Conservation (phyloP, 2,329 filamentous ascomycete species). For the Alternaria sp. region DNA sequence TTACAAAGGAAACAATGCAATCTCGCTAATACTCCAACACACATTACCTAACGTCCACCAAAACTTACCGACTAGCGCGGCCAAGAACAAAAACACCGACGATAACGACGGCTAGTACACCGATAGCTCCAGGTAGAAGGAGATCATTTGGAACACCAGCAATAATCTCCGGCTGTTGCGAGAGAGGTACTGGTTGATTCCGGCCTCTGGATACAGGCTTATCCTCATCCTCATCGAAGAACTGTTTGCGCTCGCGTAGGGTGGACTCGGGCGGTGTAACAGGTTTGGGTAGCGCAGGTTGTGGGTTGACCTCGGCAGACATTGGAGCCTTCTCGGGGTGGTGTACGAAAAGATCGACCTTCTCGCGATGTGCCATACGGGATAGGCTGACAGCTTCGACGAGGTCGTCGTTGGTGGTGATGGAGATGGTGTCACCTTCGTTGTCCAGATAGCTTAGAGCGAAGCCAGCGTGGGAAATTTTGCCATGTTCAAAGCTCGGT, state of each 20-base stretch:
- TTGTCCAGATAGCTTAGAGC: constrained; percentile 96
- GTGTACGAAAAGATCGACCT: constrained; percentile 97
- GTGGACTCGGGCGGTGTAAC: constrained; percentile 63
- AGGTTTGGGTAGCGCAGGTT: constrained; percentile 61
- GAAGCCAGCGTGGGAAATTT: constrained; percentile 78
- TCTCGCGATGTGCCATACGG: constrained; percentile 78
- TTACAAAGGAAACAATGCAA: constrained; percentile 20
- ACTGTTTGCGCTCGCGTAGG: constrained; percentile 58
- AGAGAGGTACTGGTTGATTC: constrained; percentile 56
- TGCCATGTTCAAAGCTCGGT: constrained; percentile 80
- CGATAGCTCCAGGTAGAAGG: constrained; percentile 90
- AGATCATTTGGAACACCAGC: constrained; percentile 93
- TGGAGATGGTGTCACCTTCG: constrained; percentile 94
- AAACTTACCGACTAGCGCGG: constrained; percentile 60
- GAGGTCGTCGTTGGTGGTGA: constrained; percentile 93
- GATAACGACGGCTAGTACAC: constrained; percentile 93
- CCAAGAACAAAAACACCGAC: constrained; percentile 90
- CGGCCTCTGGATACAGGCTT: constrained; percentile 46
- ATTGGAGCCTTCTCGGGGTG: constrained; percentile 89
- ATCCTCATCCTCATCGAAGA: constrained; percentile 66
- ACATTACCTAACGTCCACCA: background rate
- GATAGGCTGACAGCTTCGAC: constrained; percentile 88
- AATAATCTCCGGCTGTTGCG: constrained; percentile 78
- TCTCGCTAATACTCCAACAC: constrained; percentile 8
- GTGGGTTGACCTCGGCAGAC: constrained; percentile 68